Evolutionary conservation across 202 grass and related monocot species (phyloP), one percentile per base, ranked within the genome.

Genomic region (Zoysia matrella): DNA sequence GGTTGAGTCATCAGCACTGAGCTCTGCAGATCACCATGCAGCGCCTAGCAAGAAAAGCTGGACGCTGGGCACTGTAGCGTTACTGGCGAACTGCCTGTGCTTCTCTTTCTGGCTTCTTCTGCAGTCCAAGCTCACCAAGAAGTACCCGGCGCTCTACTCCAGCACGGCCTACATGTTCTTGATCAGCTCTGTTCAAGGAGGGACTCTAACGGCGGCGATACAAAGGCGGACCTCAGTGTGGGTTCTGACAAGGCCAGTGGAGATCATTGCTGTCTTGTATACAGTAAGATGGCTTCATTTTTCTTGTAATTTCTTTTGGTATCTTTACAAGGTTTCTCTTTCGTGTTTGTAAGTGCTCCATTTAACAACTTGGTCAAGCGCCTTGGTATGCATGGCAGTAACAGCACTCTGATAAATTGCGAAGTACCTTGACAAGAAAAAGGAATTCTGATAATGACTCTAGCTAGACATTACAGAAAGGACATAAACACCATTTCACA

Each of bases 81-180:
- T 91, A 44, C 81, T 91, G 51, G 89, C 89, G 44, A 91, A 88
- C 16, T 80, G 86, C 60, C 46, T 94, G 14, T 89, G 69, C 45
- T 91, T 90, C 89, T 91, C 92, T 16, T 84, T 86, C 41, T 94
- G 92, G 92, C 90, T 94, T 4, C 84, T 89, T 2, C 65, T 94
- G 40, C 89, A 94, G 74, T 89, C 84, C 46, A 91, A 71, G 76
- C 77, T 94, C 5, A 77, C 81, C 60, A 91, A 91, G 84, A 94
- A 91, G 80, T 91, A 94, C 71, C 86, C 89, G 1, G 81, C 81
- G 5, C 64, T 94, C 1, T 94, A 89, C 67, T 91, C 92, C 8
- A 82, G 74, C 44, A 91, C 86, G 10, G 81, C 86, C 42, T 81
- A 85, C 73, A 88, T 91, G 74, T 94, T 94, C 84, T 86, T 91